These are phyloP conservation scores for Myxozyma kluyveri DNA, from an alignment of 805 yeast genomes.

Conservation along the genomic window DNA sequence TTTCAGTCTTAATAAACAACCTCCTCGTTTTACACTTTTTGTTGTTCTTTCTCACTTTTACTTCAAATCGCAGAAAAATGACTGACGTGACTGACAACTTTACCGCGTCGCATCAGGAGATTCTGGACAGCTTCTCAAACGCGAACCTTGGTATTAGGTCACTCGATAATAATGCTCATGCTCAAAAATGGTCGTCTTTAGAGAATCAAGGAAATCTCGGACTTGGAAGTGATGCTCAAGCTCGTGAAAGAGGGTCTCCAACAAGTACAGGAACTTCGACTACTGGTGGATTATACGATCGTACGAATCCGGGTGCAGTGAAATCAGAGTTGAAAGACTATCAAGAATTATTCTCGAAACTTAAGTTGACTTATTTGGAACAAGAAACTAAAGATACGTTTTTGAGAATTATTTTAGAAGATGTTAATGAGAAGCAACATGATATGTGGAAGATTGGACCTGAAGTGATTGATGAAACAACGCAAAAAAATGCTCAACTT, in stretches of 20 bases:
- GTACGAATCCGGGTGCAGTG: slow-evolving; percentile 34
- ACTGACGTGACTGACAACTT: no score
- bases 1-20: no score
- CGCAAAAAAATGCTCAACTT: slow-evolving; percentile 7
- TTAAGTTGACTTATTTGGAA: slow-evolving; percentile 65
- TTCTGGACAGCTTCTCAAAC: no score
- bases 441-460: slow-evolving; percentile 23
- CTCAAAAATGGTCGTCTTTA: background rate
- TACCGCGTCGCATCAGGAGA: no score
- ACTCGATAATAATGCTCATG: background rate
- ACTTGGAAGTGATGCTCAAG: no score
- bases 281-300: slow-evolving; percentile 1
- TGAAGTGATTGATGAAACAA: slow-evolving; percentile 12
- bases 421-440: slow-evolving; percentile 21
- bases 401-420: slow-evolving; percentile 49
- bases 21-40: no score
- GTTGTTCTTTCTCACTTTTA: no score
- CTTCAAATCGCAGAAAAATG: no score
- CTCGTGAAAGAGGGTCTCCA: background rate
- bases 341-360: slow-evolving; percentile 48
- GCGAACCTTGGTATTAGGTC: no score
- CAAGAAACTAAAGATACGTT: slow-evolving; percentile 71
- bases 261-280: background rate
- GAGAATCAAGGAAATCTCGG: no score
- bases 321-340: slow-evolving; percentile 32